Evolutionary conservation across 768 basidiomycete genomes (phyloP), one percentile per base, ranked within the genome.

Genomic region (Pleurotus sapidus): DNA sequence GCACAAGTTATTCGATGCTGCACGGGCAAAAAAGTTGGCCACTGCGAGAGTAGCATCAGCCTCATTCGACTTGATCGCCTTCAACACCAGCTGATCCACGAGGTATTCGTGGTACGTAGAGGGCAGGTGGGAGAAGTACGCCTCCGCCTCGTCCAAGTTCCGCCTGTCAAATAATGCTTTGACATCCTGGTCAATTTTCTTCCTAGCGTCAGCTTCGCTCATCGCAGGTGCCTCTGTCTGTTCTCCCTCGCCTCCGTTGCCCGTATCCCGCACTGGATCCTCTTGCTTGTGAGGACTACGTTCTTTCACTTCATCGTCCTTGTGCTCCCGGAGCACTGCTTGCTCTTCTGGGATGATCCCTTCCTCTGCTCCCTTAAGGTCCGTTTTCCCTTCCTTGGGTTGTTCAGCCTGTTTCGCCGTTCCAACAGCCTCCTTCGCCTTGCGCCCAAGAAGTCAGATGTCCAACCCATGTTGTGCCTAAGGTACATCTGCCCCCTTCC

Each of bases 131-230:
- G 82, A 78, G 74, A 96, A 94, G 77, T 95, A 95, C 23, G 82
- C 82, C 63, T 93, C 93, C 11, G 91, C 93, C 70, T 97, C 95
- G 34, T 88, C 87, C 56, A 97, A 69, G 65, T 87, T 89, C 62
- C 91, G 88, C 63, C 91, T 84, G 61, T 78, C 83, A 71, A 88
- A 94, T 77, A 93, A 90, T 76, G 97, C 93, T 72, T 91, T 92
- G 56, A 77, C 74, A 63, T 95, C 91, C 63, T 93, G 87, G 12
- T 76, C 79, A 64, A 96, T 88, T 78, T 88, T 91, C 69, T 84
- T 83, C 71, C 80, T 77, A 38, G 86, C 89, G 15, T 85, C 84
- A 1, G 73, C 83, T 63, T 86, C 87, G 0, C 83, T 76, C 82
- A 94, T 87, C 53, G 77, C 75, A 18, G 72, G 63, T 8, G 65